Conservation (phyloP, 768 basidiomycete species). For the Hemileccinum impolitum region DNA sequence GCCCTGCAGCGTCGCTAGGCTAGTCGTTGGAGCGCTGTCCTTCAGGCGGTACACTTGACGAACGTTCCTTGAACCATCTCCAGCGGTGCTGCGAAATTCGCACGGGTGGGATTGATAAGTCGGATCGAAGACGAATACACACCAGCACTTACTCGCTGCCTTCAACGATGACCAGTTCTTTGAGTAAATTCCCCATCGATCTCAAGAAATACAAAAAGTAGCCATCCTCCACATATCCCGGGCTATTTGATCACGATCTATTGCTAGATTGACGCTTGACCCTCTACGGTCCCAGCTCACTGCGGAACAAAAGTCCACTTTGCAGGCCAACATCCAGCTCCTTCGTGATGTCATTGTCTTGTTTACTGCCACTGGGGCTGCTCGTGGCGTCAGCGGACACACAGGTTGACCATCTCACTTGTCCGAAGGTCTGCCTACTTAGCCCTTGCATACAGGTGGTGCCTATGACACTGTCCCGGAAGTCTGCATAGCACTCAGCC, state of each 20-base stretch:
- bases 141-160: background rate
- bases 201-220: constrained; percentile 75
- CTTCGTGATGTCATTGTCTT: constrained; percentile 82
- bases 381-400: constrained; percentile 84
- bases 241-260: constrained; percentile 7
- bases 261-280: constrained; percentile 66
- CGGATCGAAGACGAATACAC: background rate
- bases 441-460: constrained; percentile 41
- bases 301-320: constrained; percentile 52
- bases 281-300: constrained; percentile 61
- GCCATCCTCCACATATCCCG: background rate
- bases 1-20: constrained; percentile 8
- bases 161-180: constrained; percentile 39
- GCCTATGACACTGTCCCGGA: constrained; percentile 81
- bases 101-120: constrained; percentile 26
- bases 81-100: constrained; percentile 16
- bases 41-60: constrained; percentile 5
- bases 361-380: constrained; percentile 84
- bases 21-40: too few species aligned
- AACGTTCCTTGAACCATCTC: constrained; percentile 13
- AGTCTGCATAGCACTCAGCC: constrained; percentile 71
- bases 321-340: constrained; percentile 72
- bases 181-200: constrained; percentile 68
- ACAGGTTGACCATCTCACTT: constrained; percentile 46
- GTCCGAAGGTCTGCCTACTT: background rate